These are phyloP conservation scores for Cetradonia linearis DNA, from an alignment of 495 filamentous ascomycete species.

Conservation along the genomic window DNA sequence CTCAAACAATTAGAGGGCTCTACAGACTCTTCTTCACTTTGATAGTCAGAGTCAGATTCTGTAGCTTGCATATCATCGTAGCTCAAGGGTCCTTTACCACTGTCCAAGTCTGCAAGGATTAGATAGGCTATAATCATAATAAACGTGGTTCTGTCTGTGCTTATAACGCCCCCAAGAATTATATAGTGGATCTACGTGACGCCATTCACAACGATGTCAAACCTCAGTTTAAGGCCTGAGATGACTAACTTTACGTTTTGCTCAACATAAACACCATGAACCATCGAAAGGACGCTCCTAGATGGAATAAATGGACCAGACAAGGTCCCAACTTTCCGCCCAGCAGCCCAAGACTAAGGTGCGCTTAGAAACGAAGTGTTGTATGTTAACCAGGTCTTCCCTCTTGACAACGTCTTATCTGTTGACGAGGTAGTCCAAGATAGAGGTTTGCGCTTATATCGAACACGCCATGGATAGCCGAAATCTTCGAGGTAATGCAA, in stretches of 20 bases:
- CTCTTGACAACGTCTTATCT: not conserved
- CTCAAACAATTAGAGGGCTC: not conserved
- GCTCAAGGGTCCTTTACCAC: not conserved
- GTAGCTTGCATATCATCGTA: not conserved
- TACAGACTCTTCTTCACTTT: not conserved
- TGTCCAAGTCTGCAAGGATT: not conserved
- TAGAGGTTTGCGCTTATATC: not conserved
- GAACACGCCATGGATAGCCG: slow-evolving; percentile 1
- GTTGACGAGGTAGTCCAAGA: slow-evolving; percentile 7
- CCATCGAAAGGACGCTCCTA: not conserved
- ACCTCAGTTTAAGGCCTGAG: slow-evolving; percentile 6
- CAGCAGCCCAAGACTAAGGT: too few relatives aligned
- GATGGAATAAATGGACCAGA: not conserved
- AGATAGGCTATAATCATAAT: slow-evolving; percentile 7
- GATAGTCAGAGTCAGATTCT: not conserved
- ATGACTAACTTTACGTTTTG: not conserved
- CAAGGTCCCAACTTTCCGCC: too few relatives aligned
- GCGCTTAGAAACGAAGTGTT: too few relatives aligned
- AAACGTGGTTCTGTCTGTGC: not conserved
- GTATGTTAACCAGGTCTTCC: not conserved
- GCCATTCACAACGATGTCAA: not conserved
- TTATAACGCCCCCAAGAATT: not conserved
- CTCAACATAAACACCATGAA: slow-evolving; percentile 6
- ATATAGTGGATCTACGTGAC: not conserved
- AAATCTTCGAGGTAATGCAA: slow-evolving; percentile 8